Evolutionary conservation across 352 stramenopile species (phyloP).

Genomic region (Phytophthora idaei): DNA sequence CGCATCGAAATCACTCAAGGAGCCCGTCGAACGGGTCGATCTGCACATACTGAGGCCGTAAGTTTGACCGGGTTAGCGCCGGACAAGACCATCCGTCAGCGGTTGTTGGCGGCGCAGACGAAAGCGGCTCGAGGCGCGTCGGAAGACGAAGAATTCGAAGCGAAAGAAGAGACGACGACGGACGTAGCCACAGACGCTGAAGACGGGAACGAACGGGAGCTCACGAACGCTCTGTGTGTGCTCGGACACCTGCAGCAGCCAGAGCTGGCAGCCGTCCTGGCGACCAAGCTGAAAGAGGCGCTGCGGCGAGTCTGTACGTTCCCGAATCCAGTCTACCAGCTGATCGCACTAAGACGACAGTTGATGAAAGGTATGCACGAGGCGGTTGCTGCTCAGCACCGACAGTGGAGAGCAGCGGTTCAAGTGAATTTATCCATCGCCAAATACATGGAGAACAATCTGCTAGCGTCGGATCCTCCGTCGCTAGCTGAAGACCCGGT

Average conservation of each 20-base stretch:
- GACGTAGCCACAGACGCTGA: conserved; percentile 3
- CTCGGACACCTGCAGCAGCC: conserved; percentile 55
- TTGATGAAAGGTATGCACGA: conserved; percentile 70
- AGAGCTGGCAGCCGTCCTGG: conserved; percentile 47
- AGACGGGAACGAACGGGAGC: conserved; percentile 35
- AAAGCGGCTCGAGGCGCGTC: conserved; percentile 25
- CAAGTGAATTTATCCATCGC: conserved; percentile 22
- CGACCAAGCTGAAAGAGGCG: conserved; percentile 51
- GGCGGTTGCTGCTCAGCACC: conserved; percentile 49
- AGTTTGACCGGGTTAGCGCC: not conserved
- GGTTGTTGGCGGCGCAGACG: conserved; percentile 22
- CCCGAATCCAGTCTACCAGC: conserved; percentile 58
- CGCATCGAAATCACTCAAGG: conserved; percentile 55
- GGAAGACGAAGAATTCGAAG: conserved; percentile 37
- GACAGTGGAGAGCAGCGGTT: conserved; percentile 39
- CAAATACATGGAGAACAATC: conserved; percentile 17
- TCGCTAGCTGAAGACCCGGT: not conserved
- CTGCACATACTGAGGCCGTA: not conserved
- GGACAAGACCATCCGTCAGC: conserved; percentile 32
- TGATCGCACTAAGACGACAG: conserved; percentile 55
- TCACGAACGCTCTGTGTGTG: conserved; percentile 57
- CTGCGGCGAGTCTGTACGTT: conserved; percentile 49
- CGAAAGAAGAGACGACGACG: conserved; percentile 13
- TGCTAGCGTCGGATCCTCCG: not conserved
- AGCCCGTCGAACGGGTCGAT: conserved; percentile 28